phyloP scores from a whole-genome alignment of 768 basidiomycete species.

The Trametes meyenii region DNA sequence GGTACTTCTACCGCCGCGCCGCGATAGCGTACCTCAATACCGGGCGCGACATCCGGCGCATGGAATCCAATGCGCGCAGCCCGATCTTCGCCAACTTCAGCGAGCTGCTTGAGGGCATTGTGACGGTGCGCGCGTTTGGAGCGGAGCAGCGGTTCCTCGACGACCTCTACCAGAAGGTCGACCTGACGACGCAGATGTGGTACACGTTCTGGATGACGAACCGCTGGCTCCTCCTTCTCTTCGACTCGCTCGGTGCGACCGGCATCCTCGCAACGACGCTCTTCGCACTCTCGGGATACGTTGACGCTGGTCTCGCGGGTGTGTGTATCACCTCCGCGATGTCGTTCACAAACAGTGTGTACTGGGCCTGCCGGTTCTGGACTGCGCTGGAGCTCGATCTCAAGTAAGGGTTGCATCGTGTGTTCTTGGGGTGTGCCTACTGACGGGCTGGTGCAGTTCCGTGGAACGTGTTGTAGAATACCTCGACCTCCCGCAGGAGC shows the following conservation, averaged over 20 bases:
- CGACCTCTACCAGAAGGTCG: slow-evolving; percentile 71
- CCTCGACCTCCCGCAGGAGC: slow-evolving; percentile 86
- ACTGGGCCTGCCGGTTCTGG: slow-evolving; percentile 54
- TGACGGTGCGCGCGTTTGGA: slow-evolving; percentile 92
- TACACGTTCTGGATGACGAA: slow-evolving; percentile 91
- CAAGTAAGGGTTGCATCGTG: slow-evolving; percentile 53
- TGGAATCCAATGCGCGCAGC: slow-evolving; percentile 87
- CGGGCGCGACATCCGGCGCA: slow-evolving; percentile 81
- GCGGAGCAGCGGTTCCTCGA: slow-evolving; percentile 79
- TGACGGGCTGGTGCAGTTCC: slow-evolving; percentile 48
- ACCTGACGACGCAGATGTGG: slow-evolving; percentile 86
- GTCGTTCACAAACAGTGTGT: slow-evolving; percentile 55
- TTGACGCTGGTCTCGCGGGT: slow-evolving; percentile 65
- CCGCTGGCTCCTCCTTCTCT: slow-evolving; percentile 82
- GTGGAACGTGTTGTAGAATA: slow-evolving; percentile 94
- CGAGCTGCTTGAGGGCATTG: slow-evolving; percentile 84
- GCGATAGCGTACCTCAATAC: slow-evolving; percentile 77
- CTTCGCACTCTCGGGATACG: slow-evolving; percentile 67
- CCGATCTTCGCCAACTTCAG: slow-evolving; percentile 85
- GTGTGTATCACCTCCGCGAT: slow-evolving; percentile 78
- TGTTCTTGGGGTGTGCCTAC: not conserved
- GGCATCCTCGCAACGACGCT: slow-evolving; percentile 77
- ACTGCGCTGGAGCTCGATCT: slow-evolving; percentile 71
- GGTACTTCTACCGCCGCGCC: slow-evolving; percentile 69
- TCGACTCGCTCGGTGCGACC: slow-evolving; percentile 75